These are phyloP conservation scores for Trichoderma simmonsii DNA, from an alignment of 2,329 filamentous ascomycete genomes.

Conservation along the genomic window DNA sequence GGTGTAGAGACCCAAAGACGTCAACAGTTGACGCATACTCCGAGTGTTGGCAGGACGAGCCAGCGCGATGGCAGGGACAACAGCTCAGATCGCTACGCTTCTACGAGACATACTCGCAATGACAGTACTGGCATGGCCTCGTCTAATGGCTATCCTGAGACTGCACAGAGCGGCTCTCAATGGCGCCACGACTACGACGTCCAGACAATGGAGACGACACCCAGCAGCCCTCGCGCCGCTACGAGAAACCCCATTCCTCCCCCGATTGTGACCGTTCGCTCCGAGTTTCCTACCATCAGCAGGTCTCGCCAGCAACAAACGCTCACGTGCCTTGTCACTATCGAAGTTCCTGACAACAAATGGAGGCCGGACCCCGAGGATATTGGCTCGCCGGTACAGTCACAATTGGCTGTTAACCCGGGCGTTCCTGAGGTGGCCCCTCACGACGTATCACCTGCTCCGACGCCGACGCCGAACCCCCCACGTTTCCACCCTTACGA, in stretches of 20 bases:
- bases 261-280: constrained; percentile 89
- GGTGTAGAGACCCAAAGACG: constrained; percentile 44
- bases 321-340: constrained; percentile 86
- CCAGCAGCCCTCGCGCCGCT: constrained; percentile 68
- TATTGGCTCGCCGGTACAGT: constrained; percentile 52
- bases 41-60: constrained; percentile 31
- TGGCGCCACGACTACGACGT: constrained; percentile 92
- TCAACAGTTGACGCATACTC: constrained; percentile 32
- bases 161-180: constrained; percentile 63
- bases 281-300: constrained; percentile 92
- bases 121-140: constrained; percentile 77
- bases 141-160: constrained; percentile 76
- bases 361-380: constrained; percentile 87
- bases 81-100: constrained; percentile 43
- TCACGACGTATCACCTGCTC: constrained; percentile 59
- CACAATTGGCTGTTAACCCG: constrained; percentile 20
- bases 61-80: constrained; percentile 51
- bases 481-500: constrained; percentile 69
- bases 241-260: constrained; percentile 84
- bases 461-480: constrained; percentile 54
- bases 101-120: constrained; percentile 64
- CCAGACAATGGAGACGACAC: constrained; percentile 88
- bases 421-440: constrained; percentile 53
- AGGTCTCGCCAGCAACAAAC: constrained; percentile 92
- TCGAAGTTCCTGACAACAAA: constrained; percentile 89